phyloP scores from a whole-genome alignment of 257 asterid genomes.

The Asclepias syriaca region DNA sequence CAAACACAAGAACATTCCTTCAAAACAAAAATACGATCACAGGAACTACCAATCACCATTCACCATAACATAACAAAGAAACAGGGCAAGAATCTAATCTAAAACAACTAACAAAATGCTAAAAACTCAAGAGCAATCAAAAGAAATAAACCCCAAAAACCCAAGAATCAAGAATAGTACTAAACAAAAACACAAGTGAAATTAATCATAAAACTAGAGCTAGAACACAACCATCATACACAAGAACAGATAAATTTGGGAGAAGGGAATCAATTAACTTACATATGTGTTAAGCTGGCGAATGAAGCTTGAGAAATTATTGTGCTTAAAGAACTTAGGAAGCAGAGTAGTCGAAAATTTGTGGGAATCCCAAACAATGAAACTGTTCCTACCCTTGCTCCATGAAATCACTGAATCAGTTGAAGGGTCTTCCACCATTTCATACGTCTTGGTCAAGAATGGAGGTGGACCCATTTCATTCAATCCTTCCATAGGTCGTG shows the following conservation, averaged over 20 bases:
- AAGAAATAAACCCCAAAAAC: background rate
- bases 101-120: background rate
- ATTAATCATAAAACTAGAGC: background rate
- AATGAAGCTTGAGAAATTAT: constrained; percentile 86
- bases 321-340: constrained; percentile 83
- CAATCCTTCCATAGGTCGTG: constrained; percentile 78
- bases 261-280: constrained; percentile 25
- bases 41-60: background rate
- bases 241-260: background rate
- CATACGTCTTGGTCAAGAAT: constrained; percentile 68
- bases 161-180: background rate
- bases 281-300: constrained; percentile 99
- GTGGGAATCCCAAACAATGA: constrained; percentile 80
- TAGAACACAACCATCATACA: background rate
- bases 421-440: constrained; percentile 86
- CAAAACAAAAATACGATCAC: background rate
- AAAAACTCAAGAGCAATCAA: background rate
- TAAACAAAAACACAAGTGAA: background rate
- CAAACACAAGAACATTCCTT: background rate
- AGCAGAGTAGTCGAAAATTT: constrained; percentile 68
- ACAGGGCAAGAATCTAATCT: background rate
- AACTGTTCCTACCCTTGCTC: constrained; percentile 72
- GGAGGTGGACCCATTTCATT: constrained; percentile 89
- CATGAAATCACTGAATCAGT: constrained; percentile 80
- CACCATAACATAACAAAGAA: background rate